These are phyloP conservation scores for Talaromyces thailandensis DNA, from an alignment of 495 filamentous ascomycete genomes.

Conservation along the genomic window DNA sequence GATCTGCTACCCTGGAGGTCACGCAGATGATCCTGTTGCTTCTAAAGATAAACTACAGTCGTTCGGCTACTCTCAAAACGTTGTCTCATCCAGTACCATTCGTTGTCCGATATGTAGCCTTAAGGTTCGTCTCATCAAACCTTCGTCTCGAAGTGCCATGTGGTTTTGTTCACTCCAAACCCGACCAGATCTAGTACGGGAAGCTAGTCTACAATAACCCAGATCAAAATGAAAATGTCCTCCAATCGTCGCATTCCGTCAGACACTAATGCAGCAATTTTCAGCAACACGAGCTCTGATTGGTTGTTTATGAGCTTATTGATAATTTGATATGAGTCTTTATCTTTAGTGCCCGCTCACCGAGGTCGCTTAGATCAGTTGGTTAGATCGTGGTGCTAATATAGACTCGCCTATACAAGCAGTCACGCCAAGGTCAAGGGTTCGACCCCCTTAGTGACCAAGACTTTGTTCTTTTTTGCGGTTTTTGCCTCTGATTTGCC, in stretches of 20 bases:
- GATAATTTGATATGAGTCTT: not conserved
- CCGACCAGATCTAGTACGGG: not conserved
- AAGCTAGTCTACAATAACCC: not conserved
- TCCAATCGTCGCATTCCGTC: not conserved
- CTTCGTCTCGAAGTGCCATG: not conserved
- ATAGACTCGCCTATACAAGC: not conserved
- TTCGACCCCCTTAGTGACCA: constrained; percentile 12
- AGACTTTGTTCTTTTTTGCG: constrained; percentile 5
- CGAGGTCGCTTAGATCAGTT: constrained; percentile 1
- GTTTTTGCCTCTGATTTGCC: not conserved
- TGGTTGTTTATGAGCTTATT: not conserved
- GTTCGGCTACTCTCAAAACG: too few relatives aligned
- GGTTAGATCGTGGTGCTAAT: constrained; percentile 7
- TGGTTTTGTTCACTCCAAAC: not conserved
- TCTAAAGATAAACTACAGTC: too few relatives aligned
- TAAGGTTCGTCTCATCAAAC: not conserved
- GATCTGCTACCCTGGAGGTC: not conserved
- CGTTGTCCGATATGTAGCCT: too few relatives aligned
- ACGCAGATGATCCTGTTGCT: too few relatives aligned
- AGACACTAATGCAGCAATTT: not conserved
- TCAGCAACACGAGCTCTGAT: not conserved
- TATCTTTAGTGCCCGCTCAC: not conserved
- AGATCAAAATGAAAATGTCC: not conserved
- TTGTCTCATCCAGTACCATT: not conserved
- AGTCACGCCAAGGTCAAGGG: constrained; percentile 10